phyloP scores from a whole-genome alignment of 371 early-diverging fungal species.

The Nosema muscidifuracis region DNA sequence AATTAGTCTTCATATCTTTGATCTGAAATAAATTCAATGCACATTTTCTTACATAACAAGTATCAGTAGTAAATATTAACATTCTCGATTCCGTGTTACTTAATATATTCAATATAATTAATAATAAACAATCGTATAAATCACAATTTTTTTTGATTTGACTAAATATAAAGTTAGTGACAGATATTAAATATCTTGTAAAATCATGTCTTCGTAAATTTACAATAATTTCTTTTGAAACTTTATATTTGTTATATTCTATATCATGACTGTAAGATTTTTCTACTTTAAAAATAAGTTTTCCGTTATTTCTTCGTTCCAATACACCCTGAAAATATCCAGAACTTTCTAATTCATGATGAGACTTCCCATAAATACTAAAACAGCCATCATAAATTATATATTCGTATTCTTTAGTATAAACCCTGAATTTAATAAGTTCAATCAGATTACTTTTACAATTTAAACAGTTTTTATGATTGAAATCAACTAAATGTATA shows the following conservation, averaged over 20 bases:
- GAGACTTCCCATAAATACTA: neutral
- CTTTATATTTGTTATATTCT: neutral
- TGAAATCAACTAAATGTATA: neutral
- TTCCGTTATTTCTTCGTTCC: neutral
- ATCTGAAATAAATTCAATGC: neutral
- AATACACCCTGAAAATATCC: neutral
- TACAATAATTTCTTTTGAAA: too few relatives aligned
- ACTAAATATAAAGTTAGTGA: neutral
- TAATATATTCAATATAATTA: slow-evolving; percentile 7
- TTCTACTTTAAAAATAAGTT: neutral
- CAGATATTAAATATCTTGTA: neutral
- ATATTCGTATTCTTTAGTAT: neutral
- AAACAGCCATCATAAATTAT: neutral
- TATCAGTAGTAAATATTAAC: neutral
- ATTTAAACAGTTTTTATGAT: neutral
- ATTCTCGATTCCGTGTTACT: neutral
- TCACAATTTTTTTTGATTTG: neutral
- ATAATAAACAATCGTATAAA: neutral
- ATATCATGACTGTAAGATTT: neutral
- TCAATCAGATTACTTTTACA: slow-evolving; percentile 4
- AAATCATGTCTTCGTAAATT: neutral
- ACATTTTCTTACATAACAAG: neutral
- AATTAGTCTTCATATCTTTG: neutral
- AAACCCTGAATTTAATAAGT: neutral
- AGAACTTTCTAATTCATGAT: neutral